Evolutionary conservation across 2,329 filamentous ascomycete species (phyloP).

Genomic region (Pseudogymnoascus sp.): DNA sequence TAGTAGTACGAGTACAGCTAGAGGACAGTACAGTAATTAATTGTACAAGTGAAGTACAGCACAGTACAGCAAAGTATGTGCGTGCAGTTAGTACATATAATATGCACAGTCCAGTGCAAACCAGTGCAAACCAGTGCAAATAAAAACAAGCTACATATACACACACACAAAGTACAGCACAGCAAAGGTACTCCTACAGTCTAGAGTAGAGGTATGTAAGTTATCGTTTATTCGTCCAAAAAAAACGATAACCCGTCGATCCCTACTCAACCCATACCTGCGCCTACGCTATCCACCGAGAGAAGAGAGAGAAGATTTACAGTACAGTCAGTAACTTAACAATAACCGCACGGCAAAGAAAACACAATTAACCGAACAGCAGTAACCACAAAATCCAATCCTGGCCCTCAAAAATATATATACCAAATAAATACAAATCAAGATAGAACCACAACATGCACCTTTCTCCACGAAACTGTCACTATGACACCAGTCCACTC

Average conservation of each 20-base stretch:
- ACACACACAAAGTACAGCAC: background rate
- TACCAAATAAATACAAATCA: background rate
- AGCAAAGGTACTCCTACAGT: background rate
- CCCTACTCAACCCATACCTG: background rate
- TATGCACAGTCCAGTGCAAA: background rate
- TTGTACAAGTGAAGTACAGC: background rate
- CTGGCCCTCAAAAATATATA: background rate
- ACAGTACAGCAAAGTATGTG: background rate
- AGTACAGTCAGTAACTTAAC: background rate
- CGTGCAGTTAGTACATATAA: background rate
- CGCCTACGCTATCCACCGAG: slow-evolving; percentile 4
- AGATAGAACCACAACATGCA: background rate
- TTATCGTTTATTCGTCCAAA: background rate
- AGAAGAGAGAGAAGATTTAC: slow-evolving; percentile 5
- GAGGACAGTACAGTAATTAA: background rate
- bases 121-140: no score
- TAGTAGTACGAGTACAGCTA: background rate
- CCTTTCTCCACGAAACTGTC: background rate
- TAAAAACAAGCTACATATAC: background rate
- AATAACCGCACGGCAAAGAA: background rate
- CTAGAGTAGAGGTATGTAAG: background rate
- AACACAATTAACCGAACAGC: no score
- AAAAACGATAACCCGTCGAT: background rate
- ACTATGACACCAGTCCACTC: background rate
- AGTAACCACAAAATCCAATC: background rate